Base-by-base conservation (phyloP, 2,329 filamentous ascomycete species). In the Coleophoma eucalyptorum region DNA sequence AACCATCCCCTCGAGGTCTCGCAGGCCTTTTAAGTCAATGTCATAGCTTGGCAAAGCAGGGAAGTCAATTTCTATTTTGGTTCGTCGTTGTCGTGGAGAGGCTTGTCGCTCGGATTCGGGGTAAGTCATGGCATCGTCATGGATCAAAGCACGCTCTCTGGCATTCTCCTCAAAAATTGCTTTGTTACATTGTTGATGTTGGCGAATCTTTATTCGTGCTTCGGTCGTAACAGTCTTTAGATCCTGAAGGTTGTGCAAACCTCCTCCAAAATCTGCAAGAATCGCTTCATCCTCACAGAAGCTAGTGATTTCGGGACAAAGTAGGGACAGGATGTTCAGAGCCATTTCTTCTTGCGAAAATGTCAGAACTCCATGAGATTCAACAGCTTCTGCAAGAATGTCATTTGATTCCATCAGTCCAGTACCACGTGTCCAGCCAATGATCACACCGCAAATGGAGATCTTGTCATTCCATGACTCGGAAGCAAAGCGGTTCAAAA, bases 271-370 rank as follows among this genome's bases (percentile, higher is more conserved):
- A 70, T 97, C 93, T 54, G 93, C 93, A 72, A 91, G 96, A 54
- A 97, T 89, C 8, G 93, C 93, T 73, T 96, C 89, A 48, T 82
- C 77, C 74, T 97, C 92, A 78, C 92, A 97, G 35, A 97, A 81
- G 65, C 96, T 89, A 60, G 95, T 90, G 61, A 97, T 88, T 31
- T 85, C 81, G 16, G 91, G 91, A 2, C 90, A 87, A 92, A 97
- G 95, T 48, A 97, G 81, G 59, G 91, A 91, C 43, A 97, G 82
- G 59, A 97, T 74, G 73, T 97, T 97, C 79, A 97, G 97, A 12
- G 93, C 93, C 93, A 97, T 97, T 72, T 97, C 93, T 68, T 96
- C 90, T 73, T 97, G 93, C 7, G 92, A 97, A 78, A 97, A 97
- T 4, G 93, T 97, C 62, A 92, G 90, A 21, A 97, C 93, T 61